These are phyloP conservation scores for Marsdenia floribunda DNA, from an alignment of 257 asterid genomes.

Conservation along the genomic window DNA sequence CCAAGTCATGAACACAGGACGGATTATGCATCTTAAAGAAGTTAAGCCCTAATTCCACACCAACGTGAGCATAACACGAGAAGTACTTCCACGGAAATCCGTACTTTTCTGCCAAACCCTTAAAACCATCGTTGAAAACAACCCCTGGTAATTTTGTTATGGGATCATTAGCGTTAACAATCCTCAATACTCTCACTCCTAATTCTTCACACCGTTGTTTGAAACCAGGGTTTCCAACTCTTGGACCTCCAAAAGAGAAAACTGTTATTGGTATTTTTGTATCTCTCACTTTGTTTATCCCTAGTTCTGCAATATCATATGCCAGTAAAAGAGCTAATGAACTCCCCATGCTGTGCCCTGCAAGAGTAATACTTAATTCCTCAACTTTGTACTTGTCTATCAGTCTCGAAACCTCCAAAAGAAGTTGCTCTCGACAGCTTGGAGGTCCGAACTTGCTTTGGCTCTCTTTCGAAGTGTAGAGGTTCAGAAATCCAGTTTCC, in stretches of 20 bases:
- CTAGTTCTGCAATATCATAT: slow-evolving; percentile 56
- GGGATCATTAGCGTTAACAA: slow-evolving; percentile 62
- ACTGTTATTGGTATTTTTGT: slow-evolving; percentile 39
- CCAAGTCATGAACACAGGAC: slow-evolving; percentile 62
- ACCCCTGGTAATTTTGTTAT: slow-evolving; percentile 67
- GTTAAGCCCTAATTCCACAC: slow-evolving; percentile 53
- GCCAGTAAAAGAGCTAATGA: slow-evolving; percentile 49
- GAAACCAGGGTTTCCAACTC: slow-evolving; percentile 61
- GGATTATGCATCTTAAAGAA: slow-evolving; percentile 60
- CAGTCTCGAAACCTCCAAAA: slow-evolving; percentile 53
- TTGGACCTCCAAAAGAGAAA: slow-evolving; percentile 68
- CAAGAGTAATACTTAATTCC: slow-evolving; percentile 50
- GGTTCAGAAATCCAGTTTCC: slow-evolving; percentile 55
- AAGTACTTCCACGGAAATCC: slow-evolving; percentile 44
- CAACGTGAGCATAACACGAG: slow-evolving; percentile 59
- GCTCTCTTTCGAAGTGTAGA: slow-evolving; percentile 43
- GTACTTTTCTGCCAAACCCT: slow-evolving; percentile 34
- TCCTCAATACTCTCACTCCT: slow-evolving; percentile 53
- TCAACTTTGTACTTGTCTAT: slow-evolving; percentile 28
- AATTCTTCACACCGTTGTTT: slow-evolving; percentile 60
- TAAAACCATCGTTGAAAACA: slow-evolving; percentile 47
- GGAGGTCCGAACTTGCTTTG: slow-evolving; percentile 38
- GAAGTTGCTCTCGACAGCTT: slow-evolving; percentile 63
- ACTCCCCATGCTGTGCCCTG: slow-evolving; percentile 80
- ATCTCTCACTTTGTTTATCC: slow-evolving; percentile 24